Percentiles rank a stretch among this genome's conserved stretches.
Evolutionary conservation across 2,329 filamentous ascomycete species (phyloP).

Genomic region (Verticillium nubilum): DNA sequence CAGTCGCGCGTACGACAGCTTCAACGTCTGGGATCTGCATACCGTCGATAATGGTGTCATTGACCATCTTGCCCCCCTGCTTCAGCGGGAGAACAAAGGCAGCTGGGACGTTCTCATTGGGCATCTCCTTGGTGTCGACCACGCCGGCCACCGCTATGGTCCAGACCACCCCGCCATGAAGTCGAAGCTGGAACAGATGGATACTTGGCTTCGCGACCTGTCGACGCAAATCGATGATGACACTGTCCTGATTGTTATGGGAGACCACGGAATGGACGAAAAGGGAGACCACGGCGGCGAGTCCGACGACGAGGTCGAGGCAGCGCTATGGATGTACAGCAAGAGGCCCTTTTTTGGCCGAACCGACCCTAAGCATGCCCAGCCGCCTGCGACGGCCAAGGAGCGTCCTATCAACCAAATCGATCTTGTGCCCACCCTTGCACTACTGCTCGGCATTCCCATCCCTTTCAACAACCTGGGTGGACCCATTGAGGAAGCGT

Average conservation of each 20-base stretch:
- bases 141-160: conserved; percentile 93
- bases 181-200: conserved; percentile 87
- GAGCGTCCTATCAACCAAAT: conserved; percentile 77
- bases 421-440: conserved; percentile 87
- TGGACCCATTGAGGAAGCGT: conserved; percentile 88
- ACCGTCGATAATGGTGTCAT: conserved; percentile 94
- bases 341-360: conserved; percentile 81
- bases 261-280: conserved; percentile 97
- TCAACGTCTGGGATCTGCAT: conserved; percentile 97
- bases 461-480: conserved; percentile 97
- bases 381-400: conserved; percentile 68
- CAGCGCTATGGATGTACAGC: conserved; percentile 97
- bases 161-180: conserved; percentile 90
- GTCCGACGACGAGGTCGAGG: conserved; percentile 91
- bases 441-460: conserved; percentile 81
- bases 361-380: conserved; percentile 51
- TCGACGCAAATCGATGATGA: conserved; percentile 71
- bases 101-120: conserved; percentile 95
- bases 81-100: conserved; percentile 57
- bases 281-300: conserved; percentile 99
- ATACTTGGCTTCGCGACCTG: conserved; percentile 68
- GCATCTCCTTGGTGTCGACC: conserved; percentile 92
- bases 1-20: conserved; percentile 87
- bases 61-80: conserved; percentile 80
- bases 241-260: conserved; percentile 91